Base-by-base conservation (phyloP, 2,329 filamentous ascomycete species). In the Ascosphaera apis region DNA sequence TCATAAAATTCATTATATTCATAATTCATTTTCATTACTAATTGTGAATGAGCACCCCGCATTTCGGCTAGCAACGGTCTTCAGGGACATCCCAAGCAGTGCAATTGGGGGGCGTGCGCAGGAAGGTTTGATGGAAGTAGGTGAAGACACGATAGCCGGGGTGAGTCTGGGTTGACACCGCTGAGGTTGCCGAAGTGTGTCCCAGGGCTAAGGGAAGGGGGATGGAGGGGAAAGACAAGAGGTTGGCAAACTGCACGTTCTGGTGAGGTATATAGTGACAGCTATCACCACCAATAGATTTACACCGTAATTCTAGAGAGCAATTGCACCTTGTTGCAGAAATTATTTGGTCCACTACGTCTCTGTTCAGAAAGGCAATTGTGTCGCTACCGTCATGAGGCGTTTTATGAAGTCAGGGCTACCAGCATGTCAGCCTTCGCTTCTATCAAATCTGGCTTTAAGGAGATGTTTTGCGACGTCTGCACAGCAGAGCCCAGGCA, bases 401-500 rank as follows among this genome's bases (percentile, higher is more conserved):
- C 12, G 27, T 4, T 12, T 30, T 13, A 11, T 13, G n/a, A 30
- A 11, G n/a, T n/a, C 27, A 30, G 27, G 27, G n/a, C 9, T 12
- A 11, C 9, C n/a, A 13, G 27, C n/a, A 12, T n/a, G n/a, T 30
- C 27, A 13, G n/a, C 27, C 12, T 4, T 12, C 27, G n/a, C 9
- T 12, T 5, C 27, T 30, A 13, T 13, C 9, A 13, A 30, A 13
- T 4, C 3, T 11, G n/a, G 9, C 4, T 13, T 11, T n/a, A 13
- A 12, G 27, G n/a, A 30, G 27, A 13, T 11, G n/a, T n/a, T 30
- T n/a, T 12, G n/a, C 27, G 12, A 30, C 27, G 9, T 4, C 27
- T 30, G n/a, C 27, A 30, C 4, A 5, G 27, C 27, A 30, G 27
- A 4, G 4, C n/a, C 33, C 19, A 31, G 35, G 11, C 46, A 42